A percentile compares a stretch with the other conserved stretches of the same genome.
Evolutionary conservation across 192 early-diverging fungal species (phyloP).

Genomic region (Gamsiella multidivaricata): DNA sequence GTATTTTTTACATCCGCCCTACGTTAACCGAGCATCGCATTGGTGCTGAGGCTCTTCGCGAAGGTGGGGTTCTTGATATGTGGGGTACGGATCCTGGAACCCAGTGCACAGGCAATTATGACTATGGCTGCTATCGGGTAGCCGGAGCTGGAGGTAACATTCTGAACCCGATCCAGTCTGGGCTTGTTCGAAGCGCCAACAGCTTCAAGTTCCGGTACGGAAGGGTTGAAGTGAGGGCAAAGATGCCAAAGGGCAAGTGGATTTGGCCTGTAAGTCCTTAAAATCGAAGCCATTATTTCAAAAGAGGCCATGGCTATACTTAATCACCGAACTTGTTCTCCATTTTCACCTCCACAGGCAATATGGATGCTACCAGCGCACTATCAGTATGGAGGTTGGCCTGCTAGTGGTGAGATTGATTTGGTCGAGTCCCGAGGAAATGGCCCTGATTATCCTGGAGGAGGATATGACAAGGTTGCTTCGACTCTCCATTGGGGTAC

Average conservation of each 20-base stretch:
- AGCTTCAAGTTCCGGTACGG: slow-evolving; percentile 64
- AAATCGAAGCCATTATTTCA: neutral
- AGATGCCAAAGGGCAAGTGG: slow-evolving; percentile 67
- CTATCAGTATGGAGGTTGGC: slow-evolving; percentile 67
- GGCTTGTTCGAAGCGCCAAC: slow-evolving; percentile 57
- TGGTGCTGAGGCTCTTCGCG: slow-evolving; percentile 53
- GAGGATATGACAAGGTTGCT: slow-evolving; percentile 52
- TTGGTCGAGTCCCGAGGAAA: slow-evolving; percentile 70
- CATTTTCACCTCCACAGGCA: slow-evolving; percentile 27
- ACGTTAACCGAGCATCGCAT: slow-evolving; percentile 67
- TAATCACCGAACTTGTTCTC: neutral
- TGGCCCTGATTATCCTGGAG: slow-evolving; percentile 46
- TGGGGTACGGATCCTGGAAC: slow-evolving; percentile 45
- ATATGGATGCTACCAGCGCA: slow-evolving; percentile 73
- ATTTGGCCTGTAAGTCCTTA: slow-evolving; percentile 53
- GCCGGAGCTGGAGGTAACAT: slow-evolving; percentile 59
- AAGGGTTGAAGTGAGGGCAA: slow-evolving; percentile 66
- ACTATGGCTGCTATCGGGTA: slow-evolving; percentile 58
- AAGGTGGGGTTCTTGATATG: slow-evolving; percentile 52
- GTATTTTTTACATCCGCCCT: slow-evolving; percentile 69
- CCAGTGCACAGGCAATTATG: slow-evolving; percentile 42
- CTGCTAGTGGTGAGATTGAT: slow-evolving; percentile 73
- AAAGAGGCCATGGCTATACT: neutral
- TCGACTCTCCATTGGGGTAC: slow-evolving; percentile 72
- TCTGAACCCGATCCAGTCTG: slow-evolving; percentile 72